Base-by-base conservation (phyloP, 2,329 filamentous ascomycete species). In the Coniochaeta sp. region DNA sequence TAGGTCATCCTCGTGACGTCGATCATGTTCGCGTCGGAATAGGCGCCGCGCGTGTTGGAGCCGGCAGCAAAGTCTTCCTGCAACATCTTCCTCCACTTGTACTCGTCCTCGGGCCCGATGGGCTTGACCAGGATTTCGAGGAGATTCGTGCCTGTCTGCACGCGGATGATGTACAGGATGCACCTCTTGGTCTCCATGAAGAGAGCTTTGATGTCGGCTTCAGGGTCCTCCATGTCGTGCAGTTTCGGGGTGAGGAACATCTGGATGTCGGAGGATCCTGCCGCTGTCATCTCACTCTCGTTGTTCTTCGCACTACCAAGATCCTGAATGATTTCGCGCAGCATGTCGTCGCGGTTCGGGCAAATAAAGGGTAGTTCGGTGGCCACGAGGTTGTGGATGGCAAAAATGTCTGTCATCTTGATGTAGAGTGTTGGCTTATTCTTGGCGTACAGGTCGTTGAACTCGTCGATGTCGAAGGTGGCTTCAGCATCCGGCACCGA, bases 121-220 rank as follows among this genome's bases (percentile, higher is more conserved):
- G 91, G 91, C 70, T 95, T 96, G 65, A 96, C 89, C 67, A 99
- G 85, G 63, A 99, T 96, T 63, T 98, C 93, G 73, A 98, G 86
- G n/a, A 99, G 83, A 68, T 93, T 96, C 58, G 87, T 79, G 9
- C 95, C 95, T 1, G 90, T 91, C 74, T 99, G 96, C 38, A 99
- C 89, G 62, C 95, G 89, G 70, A 99, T 98, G 72, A 99, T 98
- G 75, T 98, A 99, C 64, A 99, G 79, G 44, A 98, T 89, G 70
- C 95, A 96, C 68, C 95, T 88, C 77, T 99, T 99, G 2, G 95
- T 98, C 76, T 98, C 95, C 87, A 97, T 98, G 73, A 97, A 97
- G 3, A 99, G 81, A 1, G 92, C 83, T 76, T 98, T 97, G 64
- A 95, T 81, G 62, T 95, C 90, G 4, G 93, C 91, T 70, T 98